phyloP scores from a whole-genome alignment of 1,284 basidiomycete species.

The Exobasidium rhododendri region DNA sequence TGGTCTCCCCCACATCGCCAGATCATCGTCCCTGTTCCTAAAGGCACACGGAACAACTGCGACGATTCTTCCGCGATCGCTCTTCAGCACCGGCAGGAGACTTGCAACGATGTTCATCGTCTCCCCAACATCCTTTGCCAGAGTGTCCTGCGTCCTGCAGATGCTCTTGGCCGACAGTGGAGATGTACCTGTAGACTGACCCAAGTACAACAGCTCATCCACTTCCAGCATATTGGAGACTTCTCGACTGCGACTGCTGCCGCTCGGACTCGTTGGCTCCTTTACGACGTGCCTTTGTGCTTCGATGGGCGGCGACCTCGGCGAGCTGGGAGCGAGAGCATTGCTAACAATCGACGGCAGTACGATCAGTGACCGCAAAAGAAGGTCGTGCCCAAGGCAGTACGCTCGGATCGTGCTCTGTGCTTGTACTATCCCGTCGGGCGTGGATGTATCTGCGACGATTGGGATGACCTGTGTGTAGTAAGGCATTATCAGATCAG shows the following conservation, averaged over 20 bases:
- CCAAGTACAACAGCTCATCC: background rate
- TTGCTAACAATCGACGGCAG: constrained; percentile 24
- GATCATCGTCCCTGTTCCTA: background rate
- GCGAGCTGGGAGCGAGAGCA: background rate
- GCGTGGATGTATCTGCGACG: constrained; percentile 30
- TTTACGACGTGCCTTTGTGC: too few relatives aligned
- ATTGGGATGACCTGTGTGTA: constrained; percentile 26
- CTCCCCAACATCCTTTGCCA: constrained; percentile 32
- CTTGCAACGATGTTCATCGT: constrained; percentile 28
- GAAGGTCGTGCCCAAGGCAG: constrained; percentile 29
- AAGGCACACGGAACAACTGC: constrained; percentile 23
- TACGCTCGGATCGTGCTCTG: constrained; percentile 37
- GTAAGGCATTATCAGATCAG: constrained; percentile 4
- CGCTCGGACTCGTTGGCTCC: background rate
- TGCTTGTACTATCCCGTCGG: constrained; percentile 30
- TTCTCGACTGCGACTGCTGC: background rate
- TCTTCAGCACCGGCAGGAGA: constrained; percentile 30
- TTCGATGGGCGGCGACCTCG: background rate
- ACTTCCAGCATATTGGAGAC: background rate
- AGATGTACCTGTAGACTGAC: background rate
- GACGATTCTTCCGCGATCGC: constrained; percentile 29
- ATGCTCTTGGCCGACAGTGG: background rate
- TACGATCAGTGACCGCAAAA: constrained; percentile 31
- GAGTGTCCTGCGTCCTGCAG: constrained; percentile 1
- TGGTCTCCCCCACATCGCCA: background rate